Conservation (phyloP, 768 basidiomycete species). For the Lyophyllum decastes region DNA sequence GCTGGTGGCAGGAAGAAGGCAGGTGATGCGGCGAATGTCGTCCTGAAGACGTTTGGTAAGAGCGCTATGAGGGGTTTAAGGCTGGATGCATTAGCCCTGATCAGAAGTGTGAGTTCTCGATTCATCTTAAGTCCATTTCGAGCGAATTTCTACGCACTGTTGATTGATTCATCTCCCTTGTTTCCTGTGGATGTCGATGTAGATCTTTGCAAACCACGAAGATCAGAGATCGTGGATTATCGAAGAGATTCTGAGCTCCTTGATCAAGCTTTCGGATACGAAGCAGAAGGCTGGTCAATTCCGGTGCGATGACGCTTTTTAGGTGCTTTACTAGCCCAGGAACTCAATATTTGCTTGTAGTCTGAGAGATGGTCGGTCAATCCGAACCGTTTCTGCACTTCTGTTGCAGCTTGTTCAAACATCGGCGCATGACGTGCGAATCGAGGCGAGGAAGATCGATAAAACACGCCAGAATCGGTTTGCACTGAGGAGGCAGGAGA, state of each 20-base stretch:
- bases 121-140: neutral
- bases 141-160: neutral
- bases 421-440: conserved; percentile 83
- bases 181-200: neutral
- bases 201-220: conserved; percentile 92
- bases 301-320: conserved; percentile 49
- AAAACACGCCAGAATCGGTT: conserved; percentile 63
- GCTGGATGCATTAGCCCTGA: conserved; percentile 78
- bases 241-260: conserved; percentile 90
- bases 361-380: conserved; percentile 85
- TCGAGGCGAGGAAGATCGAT: conserved; percentile 63
- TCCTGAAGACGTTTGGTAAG: conserved; percentile 69
- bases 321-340: neutral
- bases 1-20: conserved; percentile 38
- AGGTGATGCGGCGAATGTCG: conserved; percentile 59
- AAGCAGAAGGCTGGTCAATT: conserved; percentile 92
- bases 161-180: neutral
- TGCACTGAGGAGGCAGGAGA: conserved; percentile 66
- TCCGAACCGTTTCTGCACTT: conserved; percentile 91
- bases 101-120: conserved; percentile 69
- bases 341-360: conserved; percentile 38
- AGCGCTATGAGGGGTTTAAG: conserved; percentile 82
- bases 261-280: conserved; percentile 87
- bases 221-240: conserved; percentile 95
- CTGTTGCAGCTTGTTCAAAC: conserved; percentile 96